Evolutionary conservation across 2,329 filamentous ascomycete species (phyloP).

Genomic region (Biscogniauxia mediterranea): DNA sequence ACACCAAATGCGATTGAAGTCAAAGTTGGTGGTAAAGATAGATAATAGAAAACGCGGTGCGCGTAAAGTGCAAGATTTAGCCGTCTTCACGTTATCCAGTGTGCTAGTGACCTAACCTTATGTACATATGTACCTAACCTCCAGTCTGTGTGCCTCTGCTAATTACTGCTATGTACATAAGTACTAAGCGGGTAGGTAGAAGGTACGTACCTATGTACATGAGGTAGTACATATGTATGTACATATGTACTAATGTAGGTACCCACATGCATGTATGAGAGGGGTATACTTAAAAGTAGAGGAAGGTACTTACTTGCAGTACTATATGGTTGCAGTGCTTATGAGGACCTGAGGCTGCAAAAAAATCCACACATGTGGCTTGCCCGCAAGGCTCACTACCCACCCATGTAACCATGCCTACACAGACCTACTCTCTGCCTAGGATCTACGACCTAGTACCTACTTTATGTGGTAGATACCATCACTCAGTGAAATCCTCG

Average conservation of each 20-base stretch:
- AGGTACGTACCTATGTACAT: not conserved
- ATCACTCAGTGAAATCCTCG: not conserved
- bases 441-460: not conserved
- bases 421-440: not conserved
- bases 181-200: too few species aligned
- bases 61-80: conserved; percentile 27
- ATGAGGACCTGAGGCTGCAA: not conserved
- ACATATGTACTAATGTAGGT: not conserved
- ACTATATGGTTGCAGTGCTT: not conserved
- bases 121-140: conserved; percentile 7
- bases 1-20: not conserved
- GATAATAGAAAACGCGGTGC: conserved; percentile 24
- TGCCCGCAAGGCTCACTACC: conserved; percentile 7
- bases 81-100: not conserved
- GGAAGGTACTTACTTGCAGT: too few species aligned
- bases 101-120: not conserved
- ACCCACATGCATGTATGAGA: not conserved
- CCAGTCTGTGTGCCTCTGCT: too few species aligned
- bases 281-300: too few species aligned
- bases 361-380: not conserved
- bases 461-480: too few species aligned
- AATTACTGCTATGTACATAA: too few species aligned
- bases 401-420: not conserved
- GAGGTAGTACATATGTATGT: conserved; percentile 1
- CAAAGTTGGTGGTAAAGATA: not conserved